Conservation (phyloP, 192 early-diverging fungal genomes). For the Coemansia sp. region DNA sequence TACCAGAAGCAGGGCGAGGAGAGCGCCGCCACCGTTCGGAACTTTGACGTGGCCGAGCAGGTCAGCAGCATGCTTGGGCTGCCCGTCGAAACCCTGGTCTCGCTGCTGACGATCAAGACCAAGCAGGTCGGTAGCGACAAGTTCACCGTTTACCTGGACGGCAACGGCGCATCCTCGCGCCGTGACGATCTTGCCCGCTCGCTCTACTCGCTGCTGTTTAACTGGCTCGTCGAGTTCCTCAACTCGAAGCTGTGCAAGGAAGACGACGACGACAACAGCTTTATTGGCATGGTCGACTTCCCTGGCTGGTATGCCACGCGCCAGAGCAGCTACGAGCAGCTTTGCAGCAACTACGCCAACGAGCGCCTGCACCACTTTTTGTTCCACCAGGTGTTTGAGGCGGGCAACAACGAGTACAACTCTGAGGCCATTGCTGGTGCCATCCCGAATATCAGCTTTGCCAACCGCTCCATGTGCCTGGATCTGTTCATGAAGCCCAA, state of each 20-base stretch:
- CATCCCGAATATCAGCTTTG: constrained; percentile 53
- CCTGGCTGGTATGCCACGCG: constrained; percentile 64
- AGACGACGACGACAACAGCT: constrained; percentile 57
- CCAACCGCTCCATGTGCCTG: constrained; percentile 64
- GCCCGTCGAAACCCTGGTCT: constrained; percentile 63
- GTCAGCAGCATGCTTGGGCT: constrained; percentile 82
- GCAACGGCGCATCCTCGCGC: constrained; percentile 63
- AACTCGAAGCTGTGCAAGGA: constrained; percentile 77
- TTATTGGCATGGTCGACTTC: constrained; percentile 83
- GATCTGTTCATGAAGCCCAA: constrained; percentile 66
- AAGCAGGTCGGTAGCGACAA: constrained; percentile 78
- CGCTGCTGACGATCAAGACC: constrained; percentile 77
- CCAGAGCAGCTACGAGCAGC: constrained; percentile 54
- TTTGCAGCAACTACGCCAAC: constrained; percentile 83
- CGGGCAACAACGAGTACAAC: constrained; percentile 56
- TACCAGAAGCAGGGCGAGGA: constrained; percentile 68
- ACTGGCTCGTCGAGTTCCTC: constrained; percentile 79
- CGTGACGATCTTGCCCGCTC: constrained; percentile 70
- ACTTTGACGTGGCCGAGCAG: constrained; percentile 69
- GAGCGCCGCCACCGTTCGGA: constrained; percentile 74
- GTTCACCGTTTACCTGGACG: constrained; percentile 77
- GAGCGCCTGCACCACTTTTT: constrained; percentile 81
- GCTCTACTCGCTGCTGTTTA: constrained; percentile 81
- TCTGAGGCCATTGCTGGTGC: constrained; percentile 54
- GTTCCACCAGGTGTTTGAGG: constrained; percentile 68